Evolutionary conservation across 495 filamentous ascomycete species (phyloP).

Genomic region (Penicillium canescens): DNA sequence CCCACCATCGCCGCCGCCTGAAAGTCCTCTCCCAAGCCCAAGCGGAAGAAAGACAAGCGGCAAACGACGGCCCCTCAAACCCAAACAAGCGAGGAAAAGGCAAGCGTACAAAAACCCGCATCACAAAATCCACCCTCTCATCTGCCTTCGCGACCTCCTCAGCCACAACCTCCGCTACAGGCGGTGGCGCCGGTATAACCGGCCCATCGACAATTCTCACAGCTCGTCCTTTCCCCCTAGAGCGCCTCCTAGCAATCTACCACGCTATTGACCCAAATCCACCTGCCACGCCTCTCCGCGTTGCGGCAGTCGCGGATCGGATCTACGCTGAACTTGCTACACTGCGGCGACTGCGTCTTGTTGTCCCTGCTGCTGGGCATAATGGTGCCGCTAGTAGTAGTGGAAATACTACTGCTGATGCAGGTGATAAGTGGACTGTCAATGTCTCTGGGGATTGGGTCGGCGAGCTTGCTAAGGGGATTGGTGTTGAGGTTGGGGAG

Average conservation of each 20-base stretch:
- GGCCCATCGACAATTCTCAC: constrained; percentile 74
- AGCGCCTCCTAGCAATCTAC: constrained; percentile 86
- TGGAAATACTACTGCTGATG: constrained; percentile 42
- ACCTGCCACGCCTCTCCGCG: constrained; percentile 50
- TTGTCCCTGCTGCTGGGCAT: constrained; percentile 59
- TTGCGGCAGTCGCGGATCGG: constrained; percentile 54
- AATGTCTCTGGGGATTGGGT: constrained; percentile 52
- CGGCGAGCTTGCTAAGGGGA: constrained; percentile 46
- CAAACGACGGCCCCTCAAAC: constrained; percentile 28
- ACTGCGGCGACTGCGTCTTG: constrained; percentile 71
- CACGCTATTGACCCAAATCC: constrained; percentile 72
- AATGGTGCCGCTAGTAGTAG: constrained; percentile 35
- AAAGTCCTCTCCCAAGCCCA: constrained; percentile 47
- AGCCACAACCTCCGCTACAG: constrained; percentile 38
- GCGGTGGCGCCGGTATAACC: constrained; percentile 45
- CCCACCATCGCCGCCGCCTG: constrained; percentile 57
- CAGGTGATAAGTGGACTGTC: constrained; percentile 48
- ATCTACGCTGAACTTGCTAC: constrained; percentile 76
- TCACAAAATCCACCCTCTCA: constrained; percentile 50
- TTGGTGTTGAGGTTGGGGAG: constrained; percentile 50
- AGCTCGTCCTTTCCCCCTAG: constrained; percentile 76
- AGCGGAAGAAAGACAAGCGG: constrained; percentile 35
- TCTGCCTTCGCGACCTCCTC: constrained; percentile 42
- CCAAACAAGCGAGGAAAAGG: constrained; percentile 35
- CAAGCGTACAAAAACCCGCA: constrained; percentile 43